A percentile compares a stretch with the other conserved stretches of the same genome.
phyloP scores from a whole-genome alignment of 1,284 basidiomycete species.

The Thecaphora frezii region DNA sequence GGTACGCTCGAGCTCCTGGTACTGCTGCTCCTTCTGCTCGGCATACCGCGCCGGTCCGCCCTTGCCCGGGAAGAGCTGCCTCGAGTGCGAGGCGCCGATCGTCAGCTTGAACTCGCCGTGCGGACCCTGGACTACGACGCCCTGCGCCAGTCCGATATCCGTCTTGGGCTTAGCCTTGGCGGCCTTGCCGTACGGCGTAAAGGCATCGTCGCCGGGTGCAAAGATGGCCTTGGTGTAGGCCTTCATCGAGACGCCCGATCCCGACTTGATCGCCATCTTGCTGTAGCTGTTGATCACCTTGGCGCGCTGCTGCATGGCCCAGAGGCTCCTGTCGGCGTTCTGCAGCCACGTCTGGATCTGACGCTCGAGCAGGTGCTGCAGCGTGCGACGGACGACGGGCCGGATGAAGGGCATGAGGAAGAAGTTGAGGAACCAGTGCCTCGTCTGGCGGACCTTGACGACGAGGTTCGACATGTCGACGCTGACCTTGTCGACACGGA shows the following conservation, averaged over 20 bases:
- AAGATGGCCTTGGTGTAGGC: conserved; percentile 63
- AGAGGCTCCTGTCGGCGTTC: conserved; percentile 53
- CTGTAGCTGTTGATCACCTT: conserved; percentile 61
- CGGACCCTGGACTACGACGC: conserved; percentile 53
- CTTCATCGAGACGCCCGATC: conserved; percentile 59
- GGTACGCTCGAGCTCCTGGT: conserved; percentile 44
- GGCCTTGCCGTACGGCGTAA: conserved; percentile 58
- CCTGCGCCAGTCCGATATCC: conserved; percentile 26
- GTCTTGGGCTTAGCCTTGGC: conserved; percentile 48
- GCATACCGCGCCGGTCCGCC: conserved; percentile 48
- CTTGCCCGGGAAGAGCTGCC: conserved; percentile 60
- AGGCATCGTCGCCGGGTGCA: conserved; percentile 46
- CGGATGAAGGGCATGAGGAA: conserved; percentile 52
- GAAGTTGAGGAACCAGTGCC: conserved; percentile 53
- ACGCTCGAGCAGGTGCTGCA: conserved; percentile 59
- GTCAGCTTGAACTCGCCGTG: conserved; percentile 62
- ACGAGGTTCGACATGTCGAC: conserved; percentile 60
- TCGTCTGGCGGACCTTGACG: conserved; percentile 44
- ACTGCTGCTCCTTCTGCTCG: conserved; percentile 58
- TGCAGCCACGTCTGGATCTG: conserved; percentile 51
- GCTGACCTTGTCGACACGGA: conserved; percentile 62
- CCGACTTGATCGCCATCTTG: conserved; percentile 17
- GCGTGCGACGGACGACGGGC: conserved; percentile 32
- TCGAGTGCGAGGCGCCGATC: conserved; percentile 61
- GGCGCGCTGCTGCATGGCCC: conserved; percentile 60